Percentiles rank a stretch among this genome's conserved stretches.
Conservation (phyloP, 345 rosid species). For the Salix dunnii region DNA sequence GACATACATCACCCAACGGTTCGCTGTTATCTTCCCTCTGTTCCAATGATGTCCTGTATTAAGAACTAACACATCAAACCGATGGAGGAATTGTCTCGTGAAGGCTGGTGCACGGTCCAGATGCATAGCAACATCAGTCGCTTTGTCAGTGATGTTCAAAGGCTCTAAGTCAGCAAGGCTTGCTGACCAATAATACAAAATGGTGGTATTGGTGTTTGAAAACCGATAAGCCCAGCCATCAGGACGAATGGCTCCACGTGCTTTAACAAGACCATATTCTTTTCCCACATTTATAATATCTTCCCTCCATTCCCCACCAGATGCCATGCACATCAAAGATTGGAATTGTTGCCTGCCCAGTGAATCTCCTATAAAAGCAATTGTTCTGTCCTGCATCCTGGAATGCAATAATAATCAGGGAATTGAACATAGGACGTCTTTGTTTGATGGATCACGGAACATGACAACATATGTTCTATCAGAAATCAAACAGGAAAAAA, state of each 20-base stretch:
- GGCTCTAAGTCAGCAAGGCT: conserved; percentile 49
- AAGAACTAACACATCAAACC: conserved; percentile 42
- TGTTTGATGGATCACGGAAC: background rate
- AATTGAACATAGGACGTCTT: background rate
- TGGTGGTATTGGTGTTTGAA: conserved; percentile 48
- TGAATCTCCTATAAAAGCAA: conserved; percentile 58
- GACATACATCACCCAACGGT: conserved; percentile 52
- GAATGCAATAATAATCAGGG: background rate
- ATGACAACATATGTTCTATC: background rate
- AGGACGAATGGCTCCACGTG: conserved; percentile 38
- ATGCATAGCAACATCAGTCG: conserved; percentile 48
- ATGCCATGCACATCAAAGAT: conserved; percentile 58
- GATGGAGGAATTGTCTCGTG: conserved; percentile 27
- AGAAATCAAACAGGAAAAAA: background rate
- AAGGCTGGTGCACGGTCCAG: conserved; percentile 53
- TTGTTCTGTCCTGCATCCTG: conserved; percentile 55
- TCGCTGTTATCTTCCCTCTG: conserved; percentile 36
- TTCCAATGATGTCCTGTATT: conserved; percentile 65
- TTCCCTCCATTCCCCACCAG: conserved; percentile 39
- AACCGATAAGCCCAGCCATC: conserved; percentile 59
- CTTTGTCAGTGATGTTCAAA: conserved; percentile 25
- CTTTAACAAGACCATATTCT: conserved; percentile 42
- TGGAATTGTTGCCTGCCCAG: conserved; percentile 59
- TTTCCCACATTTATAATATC: conserved; percentile 48
- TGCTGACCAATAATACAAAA: conserved; percentile 55